A percentile compares a stretch with the other conserved stretches of the same genome.
These are phyloP conservation scores for Kondoa subrosea DNA, from an alignment of 768 basidiomycete genomes.

Conservation along the genomic window DNA sequence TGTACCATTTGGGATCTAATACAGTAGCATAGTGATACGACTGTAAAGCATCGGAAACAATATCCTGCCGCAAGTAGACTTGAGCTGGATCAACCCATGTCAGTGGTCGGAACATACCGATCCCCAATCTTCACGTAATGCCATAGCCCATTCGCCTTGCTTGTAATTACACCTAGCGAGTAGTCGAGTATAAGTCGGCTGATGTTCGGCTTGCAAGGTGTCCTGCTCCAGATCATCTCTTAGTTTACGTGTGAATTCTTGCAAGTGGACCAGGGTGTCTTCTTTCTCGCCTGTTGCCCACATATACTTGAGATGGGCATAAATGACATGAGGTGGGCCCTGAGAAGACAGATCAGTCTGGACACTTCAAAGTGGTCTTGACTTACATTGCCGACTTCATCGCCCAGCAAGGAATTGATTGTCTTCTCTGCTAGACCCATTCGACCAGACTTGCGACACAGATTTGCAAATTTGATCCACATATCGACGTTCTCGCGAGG, in stretches of 20 bases:
- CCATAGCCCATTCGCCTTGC: slow-evolving; percentile 82
- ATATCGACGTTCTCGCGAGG: slow-evolving; percentile 89
- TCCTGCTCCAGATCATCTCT: slow-evolving; percentile 49
- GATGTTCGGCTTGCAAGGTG: slow-evolving; percentile 29
- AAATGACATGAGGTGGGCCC: slow-evolving; percentile 88
- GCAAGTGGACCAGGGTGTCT: slow-evolving; percentile 68
- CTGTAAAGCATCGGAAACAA: slow-evolving; percentile 62
- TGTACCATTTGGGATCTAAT: slow-evolving; percentile 91
- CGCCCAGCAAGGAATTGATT: slow-evolving; percentile 71
- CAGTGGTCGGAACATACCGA: slow-evolving; percentile 39
- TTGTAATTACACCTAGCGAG: slow-evolving; percentile 96
- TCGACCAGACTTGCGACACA: slow-evolving; percentile 86
- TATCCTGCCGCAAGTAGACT: slow-evolving; percentile 40
- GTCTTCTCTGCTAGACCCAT: slow-evolving; percentile 95
- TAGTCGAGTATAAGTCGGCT: slow-evolving; percentile 57
- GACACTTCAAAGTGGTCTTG: background rate
- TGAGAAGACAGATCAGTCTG: slow-evolving; percentile 33
- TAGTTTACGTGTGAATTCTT: slow-evolving; percentile 58
- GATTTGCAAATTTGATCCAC: slow-evolving; percentile 98
- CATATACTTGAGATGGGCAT: slow-evolving; percentile 85
- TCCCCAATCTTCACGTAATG: slow-evolving; percentile 61
- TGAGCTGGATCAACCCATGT: background rate
- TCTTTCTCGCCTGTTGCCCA: slow-evolving; percentile 73
- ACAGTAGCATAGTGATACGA: slow-evolving; percentile 75
- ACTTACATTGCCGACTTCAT: slow-evolving; percentile 34